phyloP scores from a whole-genome alignment of 805 yeast genomes.

The Candida namnaoensis region DNA sequence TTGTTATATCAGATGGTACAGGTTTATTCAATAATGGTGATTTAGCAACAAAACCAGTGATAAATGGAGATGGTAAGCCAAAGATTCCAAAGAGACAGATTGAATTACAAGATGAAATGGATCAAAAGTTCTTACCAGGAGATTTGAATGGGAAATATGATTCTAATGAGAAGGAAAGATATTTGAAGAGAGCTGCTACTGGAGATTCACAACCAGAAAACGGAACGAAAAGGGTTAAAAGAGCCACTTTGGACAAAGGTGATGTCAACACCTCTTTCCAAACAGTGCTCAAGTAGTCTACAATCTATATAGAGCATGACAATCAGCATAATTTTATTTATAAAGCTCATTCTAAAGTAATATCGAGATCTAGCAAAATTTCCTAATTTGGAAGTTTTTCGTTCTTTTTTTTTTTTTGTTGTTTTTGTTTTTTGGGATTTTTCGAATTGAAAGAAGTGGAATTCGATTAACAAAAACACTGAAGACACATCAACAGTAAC shows the following conservation, averaged over 20 bases:
- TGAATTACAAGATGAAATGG: slow-evolving; percentile 8
- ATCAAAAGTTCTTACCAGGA: slow-evolving; percentile 5
- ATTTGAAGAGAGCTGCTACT: neutral
- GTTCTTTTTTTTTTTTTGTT: too few relatives aligned
- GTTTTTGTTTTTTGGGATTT: too few relatives aligned
- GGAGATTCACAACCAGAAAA: neutral
- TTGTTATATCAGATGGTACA: slow-evolving; percentile 48
- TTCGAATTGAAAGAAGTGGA: too few relatives aligned
- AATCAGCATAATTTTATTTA: too few relatives aligned
- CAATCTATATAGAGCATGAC: neutral
- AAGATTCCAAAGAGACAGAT: neutral
- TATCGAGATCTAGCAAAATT: too few relatives aligned
- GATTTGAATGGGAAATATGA: neutral
- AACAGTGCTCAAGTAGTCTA: neutral
- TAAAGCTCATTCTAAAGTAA: too few relatives aligned
- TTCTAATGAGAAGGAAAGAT: neutral
- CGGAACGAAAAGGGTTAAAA: slow-evolving; percentile 7
- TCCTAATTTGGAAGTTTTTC: too few relatives aligned
- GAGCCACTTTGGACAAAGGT: slow-evolving; percentile 19
- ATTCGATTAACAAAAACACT: too few relatives aligned
- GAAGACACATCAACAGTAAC: too few relatives aligned
- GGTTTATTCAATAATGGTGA: slow-evolving; percentile 53
- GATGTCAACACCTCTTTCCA: slow-evolving; percentile 18
- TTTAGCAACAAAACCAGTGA: neutral
- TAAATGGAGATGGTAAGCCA: too few relatives aligned